These are phyloP conservation scores for Aquilaria malaccensis DNA, from an alignment of 345 rosid species.

Conservation along the genomic window DNA sequence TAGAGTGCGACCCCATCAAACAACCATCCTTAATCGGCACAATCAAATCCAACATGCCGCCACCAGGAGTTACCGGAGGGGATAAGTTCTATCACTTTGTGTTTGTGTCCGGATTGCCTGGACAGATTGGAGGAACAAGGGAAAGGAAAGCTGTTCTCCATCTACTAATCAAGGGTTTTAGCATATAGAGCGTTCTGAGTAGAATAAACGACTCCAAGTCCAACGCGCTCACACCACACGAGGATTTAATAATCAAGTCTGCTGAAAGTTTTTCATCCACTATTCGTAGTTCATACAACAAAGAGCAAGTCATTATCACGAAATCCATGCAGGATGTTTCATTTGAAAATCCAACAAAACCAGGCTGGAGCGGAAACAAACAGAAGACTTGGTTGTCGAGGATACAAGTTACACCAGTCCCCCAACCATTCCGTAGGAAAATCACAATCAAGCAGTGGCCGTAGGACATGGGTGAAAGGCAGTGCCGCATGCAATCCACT, in stretches of 20 bases:
- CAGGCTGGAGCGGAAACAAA: slow-evolving; percentile 1
- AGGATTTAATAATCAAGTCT: not conserved
- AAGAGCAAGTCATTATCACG: slow-evolving; percentile 5
- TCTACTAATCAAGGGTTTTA: no score
- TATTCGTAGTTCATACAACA: slow-evolving; percentile 22
- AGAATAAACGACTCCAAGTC: no score
- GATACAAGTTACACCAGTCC: slow-evolving; percentile 1
- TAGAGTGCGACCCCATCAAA: no score
- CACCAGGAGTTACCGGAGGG: no score
- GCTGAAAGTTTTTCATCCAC: slow-evolving; percentile 1
- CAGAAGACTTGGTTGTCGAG: slow-evolving; percentile 14
- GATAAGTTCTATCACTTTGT: no score
- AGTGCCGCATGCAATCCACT: slow-evolving; percentile 92
- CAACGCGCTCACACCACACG: not conserved
- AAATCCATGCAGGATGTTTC: slow-evolving; percentile 2
- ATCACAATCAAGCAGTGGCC: slow-evolving; percentile 41
- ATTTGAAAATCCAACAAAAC: slow-evolving; percentile 3
- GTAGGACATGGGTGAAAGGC: slow-evolving; percentile 79
- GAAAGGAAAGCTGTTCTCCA: no score
- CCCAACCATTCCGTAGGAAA: slow-evolving; percentile 9
- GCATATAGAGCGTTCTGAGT: no score
- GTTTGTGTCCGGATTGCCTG: no score
- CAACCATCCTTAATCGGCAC: no score
- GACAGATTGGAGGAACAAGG: no score
- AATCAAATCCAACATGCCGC: no score